These are phyloP conservation scores for Fistulifera solaris DNA, from an alignment of 108 stramenopile genomes.

Conservation along the genomic window DNA sequence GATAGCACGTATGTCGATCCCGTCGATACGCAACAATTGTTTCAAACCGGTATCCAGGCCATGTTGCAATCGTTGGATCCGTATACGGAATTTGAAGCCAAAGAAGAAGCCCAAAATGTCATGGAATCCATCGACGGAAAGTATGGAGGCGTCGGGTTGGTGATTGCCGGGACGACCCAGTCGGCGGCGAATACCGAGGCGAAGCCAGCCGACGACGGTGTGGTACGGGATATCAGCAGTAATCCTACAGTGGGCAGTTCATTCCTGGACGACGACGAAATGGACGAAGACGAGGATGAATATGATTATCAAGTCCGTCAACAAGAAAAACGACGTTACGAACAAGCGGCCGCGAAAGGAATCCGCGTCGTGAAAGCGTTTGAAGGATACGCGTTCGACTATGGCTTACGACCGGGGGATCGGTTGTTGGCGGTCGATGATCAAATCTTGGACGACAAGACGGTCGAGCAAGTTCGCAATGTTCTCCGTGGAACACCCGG, in stretches of 20 bases:
- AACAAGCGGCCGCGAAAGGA: slow-evolving; percentile 50
- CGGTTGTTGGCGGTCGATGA: slow-evolving; percentile 71
- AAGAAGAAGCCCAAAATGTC: slow-evolving; percentile 65
- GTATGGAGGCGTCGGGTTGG: slow-evolving; percentile 93
- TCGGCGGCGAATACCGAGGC: slow-evolving; percentile 7
- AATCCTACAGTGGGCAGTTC: background rate
- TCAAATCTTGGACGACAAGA: slow-evolving; percentile 35
- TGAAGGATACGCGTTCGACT: slow-evolving; percentile 86
- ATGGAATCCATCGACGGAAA: slow-evolving; percentile 76
- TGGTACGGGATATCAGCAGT: slow-evolving; percentile 8
- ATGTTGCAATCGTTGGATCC: slow-evolving; percentile 92
- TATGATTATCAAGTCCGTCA: slow-evolving; percentile 33
- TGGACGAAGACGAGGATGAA: slow-evolving; percentile 19
- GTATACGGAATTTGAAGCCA: slow-evolving; percentile 91
- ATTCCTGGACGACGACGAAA: background rate
- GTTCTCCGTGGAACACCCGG: slow-evolving; percentile 81
- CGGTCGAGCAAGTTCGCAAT: slow-evolving; percentile 84
- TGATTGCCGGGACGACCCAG: slow-evolving; percentile 54
- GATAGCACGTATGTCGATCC: slow-evolving; percentile 74
- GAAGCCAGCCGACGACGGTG: background rate
- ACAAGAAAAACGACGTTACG: slow-evolving; percentile 25
- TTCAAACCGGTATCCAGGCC: slow-evolving; percentile 88
- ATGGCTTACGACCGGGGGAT: slow-evolving; percentile 79
- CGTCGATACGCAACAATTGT: slow-evolving; percentile 79
- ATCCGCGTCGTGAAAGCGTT: slow-evolving; percentile 86